Base-by-base conservation (phyloP, 257 asterid genomes). In the Primulina eburnea region DNA sequence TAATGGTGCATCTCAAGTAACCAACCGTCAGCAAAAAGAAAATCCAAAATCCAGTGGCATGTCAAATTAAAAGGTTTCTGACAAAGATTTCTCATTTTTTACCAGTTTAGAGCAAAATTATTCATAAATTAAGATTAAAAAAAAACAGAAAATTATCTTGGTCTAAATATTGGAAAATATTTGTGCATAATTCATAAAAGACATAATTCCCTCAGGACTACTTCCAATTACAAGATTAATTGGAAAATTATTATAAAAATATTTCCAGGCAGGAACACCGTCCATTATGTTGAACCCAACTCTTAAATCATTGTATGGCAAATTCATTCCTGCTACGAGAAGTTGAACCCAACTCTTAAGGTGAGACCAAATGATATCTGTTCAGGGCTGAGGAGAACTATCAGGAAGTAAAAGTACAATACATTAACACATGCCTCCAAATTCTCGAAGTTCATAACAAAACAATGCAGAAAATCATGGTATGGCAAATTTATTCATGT, bases 1-100 rank as follows among this genome's bases (percentile, higher is more conserved):
- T 40, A 69, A 59, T 7, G 26, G 67, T 52, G 76, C 58, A 37
- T 65, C 55, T 40, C 53, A 58, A 62, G 68, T 11, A 73, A 65
- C 16, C 6, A 16, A 33, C 60, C 11, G 47, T 28, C 55, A 47
- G 50, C 63, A 72, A 52, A 24, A 72, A 35, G 43, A n/a, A n/a
- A n/a, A n/a, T n/a, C n/a, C n/a, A 64, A 30, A 55, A 62, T 43
- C 53, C 53, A 43, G 53, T 5, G 2, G 53, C 53, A 43, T 43
- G 47, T 38, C 47, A 38, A 43, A 64, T 14, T 14, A 32, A 33
- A 33, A 33, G 2, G 26, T 62, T 68, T 68, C 72, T 11, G 37
- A 9, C 18, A 8, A 68, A 33, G 9, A 29, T 47, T 50, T n/a
- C 61, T 50, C 6, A 11, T 4, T 55, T 34, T 20, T 18, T 14